Evolutionary conservation across 352 stramenopile genomes (phyloP).

Genomic region (Halophytophthora polymorphica): DNA sequence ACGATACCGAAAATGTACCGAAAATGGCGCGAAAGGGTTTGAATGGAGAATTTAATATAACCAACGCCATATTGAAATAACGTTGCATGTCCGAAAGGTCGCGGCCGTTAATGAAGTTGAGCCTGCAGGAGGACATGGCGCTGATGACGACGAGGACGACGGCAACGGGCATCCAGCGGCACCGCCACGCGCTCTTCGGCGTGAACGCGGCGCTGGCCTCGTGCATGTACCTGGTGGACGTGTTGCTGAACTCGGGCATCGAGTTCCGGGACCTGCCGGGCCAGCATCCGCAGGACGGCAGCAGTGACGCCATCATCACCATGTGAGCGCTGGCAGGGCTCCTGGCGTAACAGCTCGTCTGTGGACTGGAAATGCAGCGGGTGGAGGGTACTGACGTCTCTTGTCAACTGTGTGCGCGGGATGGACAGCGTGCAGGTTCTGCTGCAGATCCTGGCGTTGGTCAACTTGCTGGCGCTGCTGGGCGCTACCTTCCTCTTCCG

Average conservation of each 20-base stretch:
- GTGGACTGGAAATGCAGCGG: neutral
- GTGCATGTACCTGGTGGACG: conserved; percentile 48
- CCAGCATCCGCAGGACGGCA: conserved; percentile 22
- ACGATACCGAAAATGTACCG: conserved; percentile 2
- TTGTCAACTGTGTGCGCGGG: neutral
- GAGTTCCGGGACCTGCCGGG: conserved; percentile 56
- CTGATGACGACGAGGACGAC: conserved; percentile 6
- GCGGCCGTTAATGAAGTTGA: neutral
- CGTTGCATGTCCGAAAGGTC: conserved; percentile 4
- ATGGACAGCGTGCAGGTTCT: conserved; percentile 51
- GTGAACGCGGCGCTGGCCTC: conserved; percentile 36
- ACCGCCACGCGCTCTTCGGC: conserved; percentile 34
- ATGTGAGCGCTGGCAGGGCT: conserved; percentile 33
- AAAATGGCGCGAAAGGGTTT: conserved; percentile 36
- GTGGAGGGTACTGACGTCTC: neutral
- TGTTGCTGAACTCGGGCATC: conserved; percentile 56
- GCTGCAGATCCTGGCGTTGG: conserved; percentile 53
- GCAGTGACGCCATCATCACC: conserved; percentile 42
- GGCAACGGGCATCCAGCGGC: conserved; percentile 7
- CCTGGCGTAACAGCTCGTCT: too few relatives aligned
- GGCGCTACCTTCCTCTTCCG: conserved; percentile 70
- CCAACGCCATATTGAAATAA: too few relatives aligned
- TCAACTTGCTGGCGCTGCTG: conserved; percentile 58
- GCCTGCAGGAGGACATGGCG: neutral
- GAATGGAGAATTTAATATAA: conserved; percentile 17